Evolutionary conservation across 192 early-diverging fungal genomes (phyloP).

Genomic region (Polychytrium aggregatum): DNA sequence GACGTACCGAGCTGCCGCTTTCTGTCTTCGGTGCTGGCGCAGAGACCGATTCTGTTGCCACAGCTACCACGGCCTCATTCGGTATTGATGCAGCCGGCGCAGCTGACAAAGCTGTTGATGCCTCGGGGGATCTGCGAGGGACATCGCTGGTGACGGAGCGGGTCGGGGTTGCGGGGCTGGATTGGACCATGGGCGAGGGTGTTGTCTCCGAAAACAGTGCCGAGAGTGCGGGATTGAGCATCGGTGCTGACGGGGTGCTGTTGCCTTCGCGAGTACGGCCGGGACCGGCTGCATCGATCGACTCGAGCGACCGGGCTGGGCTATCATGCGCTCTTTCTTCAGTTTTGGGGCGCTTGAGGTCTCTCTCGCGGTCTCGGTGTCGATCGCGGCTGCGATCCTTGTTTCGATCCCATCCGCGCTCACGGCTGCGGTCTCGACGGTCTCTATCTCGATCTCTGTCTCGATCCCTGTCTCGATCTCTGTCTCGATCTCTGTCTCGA

Average conservation of each 20-base stretch:
- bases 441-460: too few relatives aligned
- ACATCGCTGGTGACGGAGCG: too few relatives aligned
- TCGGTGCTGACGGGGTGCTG: slow-evolving; percentile 5
- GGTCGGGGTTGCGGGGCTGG: too few relatives aligned
- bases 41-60: too few relatives aligned
- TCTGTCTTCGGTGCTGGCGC: too few relatives aligned
- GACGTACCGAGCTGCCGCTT: too few relatives aligned
- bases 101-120: too few relatives aligned
- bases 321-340: slow-evolving; percentile 17
- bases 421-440: slow-evolving; percentile 30
- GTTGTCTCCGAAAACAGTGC: neutral
- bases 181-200: neutral
- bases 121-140: too few relatives aligned
- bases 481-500: too few relatives aligned
- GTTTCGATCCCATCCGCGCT: slow-evolving; percentile 20
- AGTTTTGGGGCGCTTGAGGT: slow-evolving; percentile 8
- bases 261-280: slow-evolving; percentile 14
- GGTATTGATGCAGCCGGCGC: too few relatives aligned
- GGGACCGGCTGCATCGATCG: neutral
- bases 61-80: too few relatives aligned
- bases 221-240: neutral
- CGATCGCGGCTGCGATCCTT: slow-evolving; percentile 23
- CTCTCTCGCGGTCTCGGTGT: slow-evolving; percentile 14
- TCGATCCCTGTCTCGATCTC: too few relatives aligned
- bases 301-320: slow-evolving; percentile 3